Base-by-base conservation (phyloP, 108 stramenopile species). In the Schizochytrium sp. region DNA sequence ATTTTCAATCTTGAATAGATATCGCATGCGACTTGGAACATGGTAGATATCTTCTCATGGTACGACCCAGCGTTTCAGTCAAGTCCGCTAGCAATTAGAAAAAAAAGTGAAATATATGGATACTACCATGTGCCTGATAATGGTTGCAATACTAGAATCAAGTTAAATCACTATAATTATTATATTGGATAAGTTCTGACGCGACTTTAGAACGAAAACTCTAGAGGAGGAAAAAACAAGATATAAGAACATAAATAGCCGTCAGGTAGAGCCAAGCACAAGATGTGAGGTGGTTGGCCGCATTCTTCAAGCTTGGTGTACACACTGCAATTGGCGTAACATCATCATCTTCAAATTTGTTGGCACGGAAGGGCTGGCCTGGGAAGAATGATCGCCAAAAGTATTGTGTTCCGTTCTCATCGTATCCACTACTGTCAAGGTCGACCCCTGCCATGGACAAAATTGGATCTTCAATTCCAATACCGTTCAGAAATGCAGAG, bases 361-460 rank as follows among this genome's bases (percentile, higher is more conserved):
- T 89, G 56, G 59, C 50, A 28, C 87, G 59, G 56, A 91, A 91
- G 13, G 91, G 91, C 87, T 92, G 91, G 58, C 94, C 94, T 40
- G 94, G 94, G 61, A 92, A 94, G 72, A 90, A 93, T n/a, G 93
- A 93, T n/a, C 93, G 83, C 90, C 28, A 89, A 38, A 72, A 92
- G 15, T 59, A 45, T 17, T 72, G 88, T 2, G 58, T 56, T 3
- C 87, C 87, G 53, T 87, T 88, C 89, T 89, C 88, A n/a, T 87
- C 90, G 53, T 87, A 45, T 41, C 87, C 89, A 4, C 56, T 15
- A 28, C 53, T 90, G 42, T 91, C 91, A 46, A 89, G 57, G 4
- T 89, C 89, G 12, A 91, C 38, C 44, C 89, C 92, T 12, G 57
- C 87, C 8, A 44, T 42, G 61, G 64, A 89, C 46, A 55, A 41